phyloP scores from a whole-genome alignment of 352 stramenopile species.

The Peronosclerospora sorghi region DNA sequence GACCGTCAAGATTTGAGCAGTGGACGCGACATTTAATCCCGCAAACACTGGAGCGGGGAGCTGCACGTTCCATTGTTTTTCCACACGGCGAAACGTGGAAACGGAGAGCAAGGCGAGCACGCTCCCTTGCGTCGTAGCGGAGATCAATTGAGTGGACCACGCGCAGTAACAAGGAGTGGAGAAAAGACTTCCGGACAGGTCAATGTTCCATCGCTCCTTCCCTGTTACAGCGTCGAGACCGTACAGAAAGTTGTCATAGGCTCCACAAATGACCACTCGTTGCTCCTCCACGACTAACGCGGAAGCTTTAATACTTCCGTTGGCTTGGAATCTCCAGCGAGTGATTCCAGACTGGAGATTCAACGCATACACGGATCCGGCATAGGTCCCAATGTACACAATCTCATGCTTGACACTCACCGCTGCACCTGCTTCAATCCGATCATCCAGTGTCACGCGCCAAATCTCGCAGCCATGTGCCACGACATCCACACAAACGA shows the following conservation, averaged over 20 bases:
- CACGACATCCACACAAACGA: conserved; percentile 36
- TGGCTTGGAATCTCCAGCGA: conserved; percentile 26
- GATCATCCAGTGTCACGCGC: conserved; percentile 33
- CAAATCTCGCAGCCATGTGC: conserved; percentile 18
- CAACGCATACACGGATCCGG: conserved; percentile 34
- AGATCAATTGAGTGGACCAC: conserved; percentile 17
- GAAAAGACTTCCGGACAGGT: conserved; percentile 38
- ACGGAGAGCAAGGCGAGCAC: conserved; percentile 13
- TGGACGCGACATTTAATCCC: conserved; percentile 21
- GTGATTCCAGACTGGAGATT: conserved; percentile 18
- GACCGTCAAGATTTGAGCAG: conserved; percentile 19
- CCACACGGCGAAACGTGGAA: conserved; percentile 1
- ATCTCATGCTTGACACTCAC: conserved; percentile 20
- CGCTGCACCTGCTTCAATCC: conserved; percentile 41
- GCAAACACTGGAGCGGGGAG: conserved; percentile 47
- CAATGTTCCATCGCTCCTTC: conserved; percentile 12
- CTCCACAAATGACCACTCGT: conserved; percentile 30
- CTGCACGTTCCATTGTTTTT: conserved; percentile 13
- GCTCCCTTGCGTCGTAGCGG: conserved; percentile 31
- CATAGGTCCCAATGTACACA: conserved; percentile 48
- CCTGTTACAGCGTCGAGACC: conserved; percentile 20
- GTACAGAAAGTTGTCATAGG: conserved; percentile 43
- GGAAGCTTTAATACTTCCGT: conserved; percentile 38
- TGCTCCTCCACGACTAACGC: conserved; percentile 32
- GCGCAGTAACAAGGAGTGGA: conserved; percentile 26